Percentiles rank a stretch among this genome's conserved stretches.
These are phyloP conservation scores for Stentor roeselii DNA, from an alignment of 73 alveolate species.

Conservation along the genomic window DNA sequence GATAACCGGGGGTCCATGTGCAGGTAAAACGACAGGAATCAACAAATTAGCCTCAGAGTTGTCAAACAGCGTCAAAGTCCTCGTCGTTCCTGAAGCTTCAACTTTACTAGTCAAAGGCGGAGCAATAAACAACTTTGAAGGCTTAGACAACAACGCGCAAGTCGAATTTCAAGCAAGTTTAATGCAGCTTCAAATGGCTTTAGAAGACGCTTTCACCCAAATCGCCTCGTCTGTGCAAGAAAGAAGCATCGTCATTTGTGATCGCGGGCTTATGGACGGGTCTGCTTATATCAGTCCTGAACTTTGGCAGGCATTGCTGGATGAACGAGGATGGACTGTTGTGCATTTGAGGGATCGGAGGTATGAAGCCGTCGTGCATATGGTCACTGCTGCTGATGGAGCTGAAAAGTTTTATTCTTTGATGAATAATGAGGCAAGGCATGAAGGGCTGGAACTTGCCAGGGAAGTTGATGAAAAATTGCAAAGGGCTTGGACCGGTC, in stretches of 20 bases:
- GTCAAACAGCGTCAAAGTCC: constrained; percentile 54
- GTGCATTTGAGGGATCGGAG: constrained; percentile 63
- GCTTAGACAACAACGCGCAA: constrained; percentile 39
- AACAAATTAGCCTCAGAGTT: constrained; percentile 48
- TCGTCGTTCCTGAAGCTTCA: constrained; percentile 77
- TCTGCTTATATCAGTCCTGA: constrained; percentile 50
- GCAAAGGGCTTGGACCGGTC: constrained; percentile 66
- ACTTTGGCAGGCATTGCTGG: constrained; percentile 58
- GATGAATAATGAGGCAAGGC: constrained; percentile 62
- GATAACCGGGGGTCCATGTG: constrained; percentile 89
- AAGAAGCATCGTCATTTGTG: constrained; percentile 46
- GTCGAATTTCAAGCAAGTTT: constrained; percentile 49
- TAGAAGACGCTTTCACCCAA: constrained; percentile 55
- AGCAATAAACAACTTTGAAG: constrained; percentile 55
- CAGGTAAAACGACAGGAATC: constrained; percentile 74
- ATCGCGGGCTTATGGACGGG: constrained; percentile 71
- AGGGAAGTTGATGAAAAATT: constrained; percentile 47
- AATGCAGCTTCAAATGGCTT: constrained; percentile 52
- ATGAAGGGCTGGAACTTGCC: constrained; percentile 63
- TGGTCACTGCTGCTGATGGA: constrained; percentile 85
- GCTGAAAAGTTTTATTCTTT: constrained; percentile 50
- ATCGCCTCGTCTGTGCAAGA: constrained; percentile 40
- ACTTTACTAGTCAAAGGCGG: constrained; percentile 71
- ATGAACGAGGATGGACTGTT: constrained; percentile 47
- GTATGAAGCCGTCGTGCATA: constrained; percentile 66